Percentiles rank a stretch among this genome's conserved stretches.
Conservation (phyloP, 257 asterid species). For the Solanum ossicruentum region DNA sequence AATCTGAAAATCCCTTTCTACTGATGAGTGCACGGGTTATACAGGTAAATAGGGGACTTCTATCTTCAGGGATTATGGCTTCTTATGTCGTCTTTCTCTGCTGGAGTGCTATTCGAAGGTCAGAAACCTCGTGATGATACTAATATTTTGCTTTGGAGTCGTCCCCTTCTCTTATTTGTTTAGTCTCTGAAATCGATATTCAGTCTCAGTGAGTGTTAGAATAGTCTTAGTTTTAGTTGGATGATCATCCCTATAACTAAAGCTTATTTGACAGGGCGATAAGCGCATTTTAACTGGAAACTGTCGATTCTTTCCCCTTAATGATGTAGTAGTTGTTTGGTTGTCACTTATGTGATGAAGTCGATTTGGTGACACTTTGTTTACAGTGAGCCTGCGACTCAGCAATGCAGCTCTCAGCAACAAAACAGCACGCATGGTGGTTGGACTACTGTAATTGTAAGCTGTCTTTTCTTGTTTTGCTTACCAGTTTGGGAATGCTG, state of each 20-base stretch:
- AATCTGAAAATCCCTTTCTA: not conserved
- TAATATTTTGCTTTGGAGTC: not conserved
- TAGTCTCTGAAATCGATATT: not conserved
- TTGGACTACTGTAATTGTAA: constrained; percentile 72
- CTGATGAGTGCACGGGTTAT: not conserved
- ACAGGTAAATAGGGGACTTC: constrained; percentile 88
- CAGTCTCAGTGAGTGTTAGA: not conserved
- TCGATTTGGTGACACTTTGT: not conserved
- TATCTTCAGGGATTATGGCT: constrained; percentile 97
- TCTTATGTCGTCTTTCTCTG: constrained; percentile 81
- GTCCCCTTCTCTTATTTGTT: not conserved
- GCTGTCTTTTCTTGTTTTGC: not conserved
- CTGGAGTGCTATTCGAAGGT: constrained; percentile 96
- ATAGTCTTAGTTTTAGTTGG: not conserved
- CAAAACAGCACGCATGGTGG: constrained; percentile 45
- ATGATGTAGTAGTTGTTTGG: not conserved
- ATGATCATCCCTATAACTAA: not conserved
- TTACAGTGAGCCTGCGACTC: constrained; percentile 75
- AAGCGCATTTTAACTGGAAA: not conserved
- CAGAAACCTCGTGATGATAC: not conserved
- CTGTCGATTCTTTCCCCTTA: not conserved
- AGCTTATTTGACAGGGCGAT: not conserved
- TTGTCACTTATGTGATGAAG: not conserved
- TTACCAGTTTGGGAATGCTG: not conserved
- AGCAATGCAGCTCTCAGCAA: constrained; percentile 62